Base-by-base conservation (phyloP, 129 eudicot species). In the Ambrosia trifida region DNA sequence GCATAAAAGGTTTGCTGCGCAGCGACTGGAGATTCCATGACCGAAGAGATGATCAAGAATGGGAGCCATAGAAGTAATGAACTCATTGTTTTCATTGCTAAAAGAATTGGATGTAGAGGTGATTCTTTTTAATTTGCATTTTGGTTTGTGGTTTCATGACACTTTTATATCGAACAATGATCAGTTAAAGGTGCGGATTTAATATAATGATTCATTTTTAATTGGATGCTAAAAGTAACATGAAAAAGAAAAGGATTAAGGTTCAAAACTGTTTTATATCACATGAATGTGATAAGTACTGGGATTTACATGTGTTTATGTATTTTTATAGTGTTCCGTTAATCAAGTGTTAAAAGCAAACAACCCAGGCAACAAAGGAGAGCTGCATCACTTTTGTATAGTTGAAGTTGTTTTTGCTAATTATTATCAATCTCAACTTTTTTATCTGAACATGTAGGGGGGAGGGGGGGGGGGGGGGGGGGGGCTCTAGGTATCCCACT, bases 21-120 rank as follows among this genome's bases (percentile, higher is more conserved):
- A 1, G 41, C 36, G 0, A 64, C 74, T 35, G 17, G 68, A 5
- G 57, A 10, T 12, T n/a, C 44, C 0, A 71, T 30, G 64, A 40
- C 51, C 69, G 59, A 72, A 41, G 53, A 10, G 38, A 77, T 7
- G 32, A 62, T n/a, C 41, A 81, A 7, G 18, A 51, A 73, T 61
- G 69, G 73, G 52, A 81, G 57, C 65, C 70, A 76, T 3, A 81
- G 52, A 10, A 17, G 18, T 53, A 68, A 45, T 59, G 73, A 68
- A 33, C 53, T 17, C 30, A 30, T 58, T 36, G 19, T 58, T 60
- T 33, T 47, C 40, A 47, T 70, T 9, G 9, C 58, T 6, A n/a
- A n/a, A 16, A 51, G 24, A 14, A 51, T 16, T 8, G 58, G 24
- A 38, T 38, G 43, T 38, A 38, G 43, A 38, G 7, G 58, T 51